Percentiles rank a stretch among this genome's conserved stretches.
These are phyloP conservation scores for Ophiostoma sp. DNA, from an alignment of 2,329 filamentous ascomycete genomes.

Conservation along the genomic window DNA sequence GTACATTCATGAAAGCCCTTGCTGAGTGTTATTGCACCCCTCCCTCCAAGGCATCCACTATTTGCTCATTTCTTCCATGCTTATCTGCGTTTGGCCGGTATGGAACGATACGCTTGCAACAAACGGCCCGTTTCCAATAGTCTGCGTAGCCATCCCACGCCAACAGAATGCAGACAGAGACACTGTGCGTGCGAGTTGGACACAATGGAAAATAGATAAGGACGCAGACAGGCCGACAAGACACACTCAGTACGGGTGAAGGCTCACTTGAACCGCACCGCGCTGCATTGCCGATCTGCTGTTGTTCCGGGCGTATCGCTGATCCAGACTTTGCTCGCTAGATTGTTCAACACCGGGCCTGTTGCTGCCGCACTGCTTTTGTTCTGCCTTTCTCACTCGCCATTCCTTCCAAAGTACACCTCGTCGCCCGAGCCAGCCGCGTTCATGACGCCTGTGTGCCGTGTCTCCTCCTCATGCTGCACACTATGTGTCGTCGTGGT, in stretches of 20 bases:
- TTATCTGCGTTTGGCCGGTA: slow-evolving; percentile 9
- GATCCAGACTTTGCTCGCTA: neutral
- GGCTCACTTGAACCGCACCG: neutral
- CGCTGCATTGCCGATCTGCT: neutral
- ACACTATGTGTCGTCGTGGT: neutral
- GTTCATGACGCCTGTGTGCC: neutral
- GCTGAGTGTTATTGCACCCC: neutral
- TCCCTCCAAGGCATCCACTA: neutral
- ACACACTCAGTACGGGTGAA: neutral
- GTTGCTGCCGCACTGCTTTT: neutral
- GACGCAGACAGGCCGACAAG: neutral
- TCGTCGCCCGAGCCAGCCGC: neutral
- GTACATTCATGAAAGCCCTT: neutral
- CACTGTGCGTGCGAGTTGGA: neutral
- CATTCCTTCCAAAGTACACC: neutral
- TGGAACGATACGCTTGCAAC: slow-evolving; percentile 2
- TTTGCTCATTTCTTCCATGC: slow-evolving; percentile 4
- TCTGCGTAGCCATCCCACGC: neutral
- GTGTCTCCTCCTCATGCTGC: neutral
- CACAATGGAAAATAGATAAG: neutral
- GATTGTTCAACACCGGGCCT: neutral
- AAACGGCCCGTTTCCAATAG: slow-evolving; percentile 18
- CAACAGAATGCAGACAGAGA: neutral
- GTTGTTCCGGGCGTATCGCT: neutral
- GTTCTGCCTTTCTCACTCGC: neutral